phyloP scores from a whole-genome alignment of 2,329 filamentous ascomycete genomes.

The Fusarium humuli region DNA sequence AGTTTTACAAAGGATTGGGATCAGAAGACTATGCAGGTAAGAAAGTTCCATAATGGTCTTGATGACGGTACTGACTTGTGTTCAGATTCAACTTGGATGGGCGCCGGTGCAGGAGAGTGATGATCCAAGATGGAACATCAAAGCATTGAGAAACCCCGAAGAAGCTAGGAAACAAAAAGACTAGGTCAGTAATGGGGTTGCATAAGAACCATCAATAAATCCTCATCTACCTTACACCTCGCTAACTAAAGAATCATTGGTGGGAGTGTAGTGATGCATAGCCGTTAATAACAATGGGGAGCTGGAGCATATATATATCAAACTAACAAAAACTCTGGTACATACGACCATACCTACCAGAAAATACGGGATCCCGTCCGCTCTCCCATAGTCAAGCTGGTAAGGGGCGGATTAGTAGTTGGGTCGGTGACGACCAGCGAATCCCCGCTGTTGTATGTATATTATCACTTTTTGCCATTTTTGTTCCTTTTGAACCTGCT shows the following conservation, averaged over 20 bases:
- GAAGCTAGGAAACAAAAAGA: slow-evolving; percentile 8
- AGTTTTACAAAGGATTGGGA: slow-evolving; percentile 34
- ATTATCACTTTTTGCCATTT: background rate
- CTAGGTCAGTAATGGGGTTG: background rate
- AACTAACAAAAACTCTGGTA: accelerated
- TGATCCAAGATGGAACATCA: slow-evolving; percentile 40
- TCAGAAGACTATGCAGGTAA: slow-evolving; percentile 32
- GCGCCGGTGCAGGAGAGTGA: slow-evolving; percentile 40
- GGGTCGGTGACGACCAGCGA: background rate
- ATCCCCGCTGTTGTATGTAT: background rate
- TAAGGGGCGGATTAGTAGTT: background rate
- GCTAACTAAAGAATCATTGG: too few relatives aligned
- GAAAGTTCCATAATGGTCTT: background rate
- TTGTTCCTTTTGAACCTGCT: background rate
- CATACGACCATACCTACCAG: background rate
- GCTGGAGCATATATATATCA: background rate
- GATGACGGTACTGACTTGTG: background rate
- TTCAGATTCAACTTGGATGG: slow-evolving; percentile 43
- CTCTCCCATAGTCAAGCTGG: background rate
- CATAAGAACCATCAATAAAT: background rate
- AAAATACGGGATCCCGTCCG: background rate
- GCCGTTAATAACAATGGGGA: too few relatives aligned
- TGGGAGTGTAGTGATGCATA: background rate
- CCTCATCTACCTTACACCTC: background rate
- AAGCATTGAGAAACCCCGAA: slow-evolving; percentile 28